Percentiles rank a stretch among this genome's conserved stretches.
These are phyloP conservation scores for Penicillium soppii DNA, from an alignment of 495 filamentous ascomycete genomes.

Conservation along the genomic window DNA sequence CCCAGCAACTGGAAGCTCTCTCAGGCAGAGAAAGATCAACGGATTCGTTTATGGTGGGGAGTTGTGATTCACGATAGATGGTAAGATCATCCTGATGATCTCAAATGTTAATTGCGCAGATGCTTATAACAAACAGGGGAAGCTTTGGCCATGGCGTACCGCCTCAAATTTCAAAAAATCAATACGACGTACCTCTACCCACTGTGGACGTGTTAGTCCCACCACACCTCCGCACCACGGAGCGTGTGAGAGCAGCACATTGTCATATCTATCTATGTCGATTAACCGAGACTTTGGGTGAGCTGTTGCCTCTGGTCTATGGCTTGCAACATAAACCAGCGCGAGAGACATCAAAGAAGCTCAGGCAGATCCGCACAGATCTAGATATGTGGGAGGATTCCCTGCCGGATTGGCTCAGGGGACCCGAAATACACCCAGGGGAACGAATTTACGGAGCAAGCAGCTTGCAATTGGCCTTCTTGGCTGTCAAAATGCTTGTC, in stretches of 20 bases:
- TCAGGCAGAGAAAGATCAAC: conserved; percentile 44
- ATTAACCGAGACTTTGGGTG: conserved; percentile 53
- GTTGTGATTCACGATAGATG: conserved; percentile 56
- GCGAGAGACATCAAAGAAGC: conserved; percentile 42
- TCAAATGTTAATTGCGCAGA: neutral
- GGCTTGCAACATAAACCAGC: conserved; percentile 40
- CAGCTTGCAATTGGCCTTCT: conserved; percentile 50
- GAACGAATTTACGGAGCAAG: conserved; percentile 43
- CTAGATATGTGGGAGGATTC: conserved; percentile 50
- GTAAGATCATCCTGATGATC: conserved; percentile 20
- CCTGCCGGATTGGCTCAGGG: conserved; percentile 43
- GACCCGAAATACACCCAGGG: conserved; percentile 25
- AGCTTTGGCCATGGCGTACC: conserved; percentile 54
- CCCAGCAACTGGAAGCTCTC: conserved; percentile 51
- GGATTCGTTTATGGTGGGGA: conserved; percentile 53
- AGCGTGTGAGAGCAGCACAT: conserved; percentile 44
- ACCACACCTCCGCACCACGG: conserved; percentile 32
- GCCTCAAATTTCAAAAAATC: conserved; percentile 46
- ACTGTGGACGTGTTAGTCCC: conserved; percentile 41
- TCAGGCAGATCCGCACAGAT: conserved; percentile 42
- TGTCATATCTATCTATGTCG: conserved; percentile 53
- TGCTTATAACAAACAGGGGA: conserved; percentile 33
- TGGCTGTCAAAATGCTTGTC: conserved; percentile 54
- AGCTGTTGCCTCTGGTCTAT: conserved; percentile 52
- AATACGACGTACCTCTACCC: conserved; percentile 56